Evolutionary conservation across 2,329 filamentous ascomycete genomes (phyloP).

Genomic region (Pseudogymnoascus sp.): DNA sequence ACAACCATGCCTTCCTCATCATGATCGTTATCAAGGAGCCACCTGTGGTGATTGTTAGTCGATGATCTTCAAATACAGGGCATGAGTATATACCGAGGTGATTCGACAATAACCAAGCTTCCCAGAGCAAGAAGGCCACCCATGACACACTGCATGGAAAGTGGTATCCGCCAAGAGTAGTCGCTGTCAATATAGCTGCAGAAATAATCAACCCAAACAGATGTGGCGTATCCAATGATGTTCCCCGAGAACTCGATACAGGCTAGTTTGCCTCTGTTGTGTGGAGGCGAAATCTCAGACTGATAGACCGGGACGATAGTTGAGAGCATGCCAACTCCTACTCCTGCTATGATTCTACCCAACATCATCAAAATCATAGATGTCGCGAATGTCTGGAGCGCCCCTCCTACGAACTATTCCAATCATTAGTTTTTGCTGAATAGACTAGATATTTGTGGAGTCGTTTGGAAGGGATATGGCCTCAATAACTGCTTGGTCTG

Average conservation of each 20-base stretch:
- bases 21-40: slow-evolving; percentile 94
- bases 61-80: neutral
- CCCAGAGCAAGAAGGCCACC: slow-evolving; percentile 76
- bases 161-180: slow-evolving; percentile 81
- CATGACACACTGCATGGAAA: slow-evolving; percentile 93
- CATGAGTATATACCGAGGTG: slow-evolving; percentile 59
- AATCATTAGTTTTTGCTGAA: neutral
- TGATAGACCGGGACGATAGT: slow-evolving; percentile 93
- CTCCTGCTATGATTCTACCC: slow-evolving; percentile 74
- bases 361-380: slow-evolving; percentile 86
- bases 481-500: slow-evolving; percentile 34
- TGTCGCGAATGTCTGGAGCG: slow-evolving; percentile 71
- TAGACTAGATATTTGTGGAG: neutral
- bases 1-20: slow-evolving; percentile 98
- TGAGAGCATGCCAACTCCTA: slow-evolving; percentile 81
- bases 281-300: slow-evolving; percentile 90
- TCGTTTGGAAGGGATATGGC: neutral
- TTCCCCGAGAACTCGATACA: slow-evolving; percentile 99
- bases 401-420: slow-evolving; percentile 61
- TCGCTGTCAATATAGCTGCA: slow-evolving; percentile 83
- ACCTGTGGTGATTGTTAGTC: slow-evolving; percentile 48
- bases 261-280: slow-evolving; percentile 89
- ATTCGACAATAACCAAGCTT: slow-evolving; percentile 91
- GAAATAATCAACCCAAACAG: slow-evolving; percentile 98
- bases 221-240: slow-evolving; percentile 90